These are phyloP conservation scores for Platanthera zijinensis DNA, from an alignment of 106 monocot species.

Conservation along the genomic window DNA sequence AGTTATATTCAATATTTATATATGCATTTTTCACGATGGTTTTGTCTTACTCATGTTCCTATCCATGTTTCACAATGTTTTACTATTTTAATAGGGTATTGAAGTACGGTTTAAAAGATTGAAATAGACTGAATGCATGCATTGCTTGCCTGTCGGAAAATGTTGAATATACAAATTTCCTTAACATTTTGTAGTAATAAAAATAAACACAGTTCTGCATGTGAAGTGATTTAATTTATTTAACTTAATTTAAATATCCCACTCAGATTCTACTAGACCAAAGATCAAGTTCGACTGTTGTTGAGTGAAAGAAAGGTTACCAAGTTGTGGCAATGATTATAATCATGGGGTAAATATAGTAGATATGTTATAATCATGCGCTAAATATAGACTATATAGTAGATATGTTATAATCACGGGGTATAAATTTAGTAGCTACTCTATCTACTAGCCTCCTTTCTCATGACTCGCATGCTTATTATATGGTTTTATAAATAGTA, in stretches of 20 bases:
- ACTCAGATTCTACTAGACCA: constrained; percentile 68
- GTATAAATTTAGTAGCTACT: constrained; percentile 17
- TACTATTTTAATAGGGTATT: background rate
- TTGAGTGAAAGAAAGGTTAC: constrained; percentile 67
- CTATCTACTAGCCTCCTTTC: background rate
- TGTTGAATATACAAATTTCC: background rate
- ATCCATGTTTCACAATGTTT: background rate
- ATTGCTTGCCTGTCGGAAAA: background rate
- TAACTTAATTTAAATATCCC: background rate
- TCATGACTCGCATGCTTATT: no score
- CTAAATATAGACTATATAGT: no score
- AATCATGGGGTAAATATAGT: constrained; percentile 77
- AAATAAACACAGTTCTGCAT: background rate
- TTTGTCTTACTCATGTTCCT: no score
- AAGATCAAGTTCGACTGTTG: constrained; percentile 32
- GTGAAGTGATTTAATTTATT: background rate
- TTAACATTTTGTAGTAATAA: background rate
- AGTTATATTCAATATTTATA: no score
- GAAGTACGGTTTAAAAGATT: background rate
- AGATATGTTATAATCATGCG: no score
- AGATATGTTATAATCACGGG: no score
- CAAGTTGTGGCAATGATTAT: constrained; percentile 81
- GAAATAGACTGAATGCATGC: background rate
- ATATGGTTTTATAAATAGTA: no score
- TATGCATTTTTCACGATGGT: no score